Evolutionary conservation across 2,329 filamentous ascomycete genomes (phyloP), one percentile per base, ranked within the genome.

Genomic region (Phaeosphaeria sp.): DNA sequence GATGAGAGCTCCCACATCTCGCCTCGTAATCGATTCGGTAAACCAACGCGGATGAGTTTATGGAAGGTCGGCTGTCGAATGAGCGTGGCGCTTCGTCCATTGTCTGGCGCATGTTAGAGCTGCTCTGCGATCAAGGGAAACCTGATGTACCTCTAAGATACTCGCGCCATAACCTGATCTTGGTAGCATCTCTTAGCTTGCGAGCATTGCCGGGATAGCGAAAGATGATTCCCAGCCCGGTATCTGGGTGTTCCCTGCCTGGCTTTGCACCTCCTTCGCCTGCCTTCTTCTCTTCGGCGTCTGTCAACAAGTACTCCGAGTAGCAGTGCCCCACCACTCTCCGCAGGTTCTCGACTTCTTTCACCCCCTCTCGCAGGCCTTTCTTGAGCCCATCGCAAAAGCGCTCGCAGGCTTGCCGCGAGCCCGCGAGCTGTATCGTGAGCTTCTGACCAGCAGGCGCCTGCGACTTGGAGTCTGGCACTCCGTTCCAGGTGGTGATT

Each of bases 91-190:
- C 97, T 98, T 56, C 95, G 89, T 50, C 95, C 95, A 73, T 98
- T 98, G 74, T 98, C 95, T 60, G 41, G 25, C 6, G 3, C 25
- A 20, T 59, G 63, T 73, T 54, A 71, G 63, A 20, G 47, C n/a
- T 13, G 30, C 6, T 36, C 6, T 13, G 27, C 6, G 4, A n/a
- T 21, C 15, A 30, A 10, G 15, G 20, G 9, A 30, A 22, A 13
- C 23, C 30, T 10, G 72, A 78, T 81, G 78, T 64, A 74, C 75
- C 75, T 75, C 92, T 86, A 59, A 99, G 83, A 76, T 99, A 99
- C 78, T 99, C 95, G 56, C 91, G 92, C 95, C 95, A 99, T 42
- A 99, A 80, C 46, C 95, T 86, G 90, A 99, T 98, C 82, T 99
- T 99, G 72, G 94, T 96, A 56, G 93, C 86, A 76, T 99, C 95